These are phyloP conservation scores for Erodium chrysanthum DNA, from an alignment of 441 rosid species.

Conservation along the genomic window DNA sequence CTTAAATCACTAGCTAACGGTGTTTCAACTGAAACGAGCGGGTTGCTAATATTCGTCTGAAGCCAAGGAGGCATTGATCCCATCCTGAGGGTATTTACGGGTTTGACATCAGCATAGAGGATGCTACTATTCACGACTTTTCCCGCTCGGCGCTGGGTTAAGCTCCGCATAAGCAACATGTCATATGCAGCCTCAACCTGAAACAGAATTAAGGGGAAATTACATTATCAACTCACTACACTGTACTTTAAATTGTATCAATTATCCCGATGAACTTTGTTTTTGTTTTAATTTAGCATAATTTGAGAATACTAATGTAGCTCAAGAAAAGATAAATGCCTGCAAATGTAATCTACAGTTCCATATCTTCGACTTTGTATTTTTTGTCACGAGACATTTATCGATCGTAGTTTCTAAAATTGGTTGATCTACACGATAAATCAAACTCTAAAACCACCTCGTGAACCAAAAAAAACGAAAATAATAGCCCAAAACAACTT, in stretches of 20 bases:
- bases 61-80: constrained; percentile 69
- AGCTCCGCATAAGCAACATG: constrained; percentile 89
- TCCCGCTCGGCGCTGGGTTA: constrained; percentile 80
- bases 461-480: neutral
- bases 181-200: constrained; percentile 96
- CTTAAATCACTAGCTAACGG: constrained; percentile 65
- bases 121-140: constrained; percentile 63
- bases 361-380: neutral
- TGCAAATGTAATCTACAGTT: neutral
- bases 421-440: neutral
- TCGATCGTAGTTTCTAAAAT: neutral
- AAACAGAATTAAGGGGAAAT: constrained; percentile 1
- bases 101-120: constrained; percentile 87
- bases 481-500: no score
- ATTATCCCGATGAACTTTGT: neutral
- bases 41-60: constrained; percentile 42
- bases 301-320: neutral
- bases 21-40: constrained; percentile 49
- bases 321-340: neutral
- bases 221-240: no score
- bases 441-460: neutral
- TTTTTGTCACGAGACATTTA: neutral
- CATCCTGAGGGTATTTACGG: constrained; percentile 34
- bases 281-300: no score
- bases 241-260: no score